These are phyloP conservation scores for Hypoxylon sp. DNA, from an alignment of 2,329 filamentous ascomycete genomes.

Conservation along the genomic window DNA sequence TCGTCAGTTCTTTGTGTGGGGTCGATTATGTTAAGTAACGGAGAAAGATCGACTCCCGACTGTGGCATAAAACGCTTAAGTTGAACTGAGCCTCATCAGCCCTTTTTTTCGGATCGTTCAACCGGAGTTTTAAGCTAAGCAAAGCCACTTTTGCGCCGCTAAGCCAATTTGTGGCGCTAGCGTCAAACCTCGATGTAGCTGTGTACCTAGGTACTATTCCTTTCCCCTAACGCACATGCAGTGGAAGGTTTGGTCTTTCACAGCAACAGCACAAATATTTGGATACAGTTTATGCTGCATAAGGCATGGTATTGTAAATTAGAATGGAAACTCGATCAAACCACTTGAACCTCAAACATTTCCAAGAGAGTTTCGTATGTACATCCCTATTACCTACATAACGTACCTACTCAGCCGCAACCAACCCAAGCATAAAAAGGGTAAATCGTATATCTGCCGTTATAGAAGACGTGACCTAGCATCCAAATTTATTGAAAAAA, in stretches of 20 bases:
- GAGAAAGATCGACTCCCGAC: slow-evolving; percentile 18
- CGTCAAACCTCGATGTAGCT: background rate
- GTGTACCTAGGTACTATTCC: background rate
- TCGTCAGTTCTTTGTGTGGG: slow-evolving; percentile 42
- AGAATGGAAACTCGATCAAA: background rate
- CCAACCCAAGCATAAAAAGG: slow-evolving; percentile 24
- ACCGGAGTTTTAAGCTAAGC: background rate
- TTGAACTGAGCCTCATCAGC: slow-evolving; percentile 43
- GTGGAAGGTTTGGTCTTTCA: no score
- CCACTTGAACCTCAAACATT: background rate
- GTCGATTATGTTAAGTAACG: slow-evolving; percentile 34
- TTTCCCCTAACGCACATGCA: no score
- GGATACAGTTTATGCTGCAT: background rate
- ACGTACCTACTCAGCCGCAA: slow-evolving; percentile 8
- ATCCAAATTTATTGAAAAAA: slow-evolving; percentile 29
- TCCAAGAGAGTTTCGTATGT: slow-evolving; percentile 14
- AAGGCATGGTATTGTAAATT: background rate
- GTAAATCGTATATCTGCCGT: slow-evolving; percentile 39
- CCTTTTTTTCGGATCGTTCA: slow-evolving; percentile 9
- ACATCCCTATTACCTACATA: slow-evolving; percentile 9
- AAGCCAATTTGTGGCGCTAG: background rate
- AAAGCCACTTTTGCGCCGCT: background rate
- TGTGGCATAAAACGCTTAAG: slow-evolving; percentile 17
- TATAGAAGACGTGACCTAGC: slow-evolving; percentile 35
- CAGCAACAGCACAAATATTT: no score